Conservation (phyloP, 2,329 filamentous ascomycete genomes). For the Colletotrichum aenigma region DNA sequence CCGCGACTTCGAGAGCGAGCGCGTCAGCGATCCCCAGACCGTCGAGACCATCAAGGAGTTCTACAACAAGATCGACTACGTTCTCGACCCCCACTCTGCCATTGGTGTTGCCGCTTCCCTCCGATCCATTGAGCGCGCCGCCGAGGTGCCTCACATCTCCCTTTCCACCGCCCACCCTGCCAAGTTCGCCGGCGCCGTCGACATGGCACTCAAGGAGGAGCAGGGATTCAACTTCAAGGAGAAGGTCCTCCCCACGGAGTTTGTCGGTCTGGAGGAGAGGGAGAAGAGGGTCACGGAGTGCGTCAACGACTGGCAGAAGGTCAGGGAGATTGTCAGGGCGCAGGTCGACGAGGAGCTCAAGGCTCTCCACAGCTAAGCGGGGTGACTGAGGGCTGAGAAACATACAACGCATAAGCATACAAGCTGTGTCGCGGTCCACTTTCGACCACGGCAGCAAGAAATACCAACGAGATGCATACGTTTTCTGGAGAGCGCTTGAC, state of each 20-base stretch:
- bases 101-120: constrained; percentile 81
- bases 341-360: constrained; percentile 71
- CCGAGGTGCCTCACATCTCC: constrained; percentile 73
- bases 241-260: constrained; percentile 80
- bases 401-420: background rate
- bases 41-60: constrained; percentile 65
- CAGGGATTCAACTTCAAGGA: constrained; percentile 76
- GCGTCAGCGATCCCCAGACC: constrained; percentile 70
- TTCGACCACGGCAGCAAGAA: background rate
- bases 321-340: constrained; percentile 75
- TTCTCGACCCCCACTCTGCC: constrained; percentile 92
- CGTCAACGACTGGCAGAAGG: constrained; percentile 73
- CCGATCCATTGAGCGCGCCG: constrained; percentile 65
- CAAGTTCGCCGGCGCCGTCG: constrained; percentile 89
- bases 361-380: constrained; percentile 5
- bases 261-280: constrained; percentile 77
- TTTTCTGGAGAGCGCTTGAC: background rate
- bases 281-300: constrained; percentile 76
- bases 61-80: constrained; percentile 69
- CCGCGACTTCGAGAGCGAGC: constrained; percentile 81
- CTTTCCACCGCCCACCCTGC: constrained; percentile 95
- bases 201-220: constrained; percentile 74
- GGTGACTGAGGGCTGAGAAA: background rate
- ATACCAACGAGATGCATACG: background rate
- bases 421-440: background rate